Conservation (phyloP, 768 basidiomycete genomes). For the Tulasnella sp. region DNA sequence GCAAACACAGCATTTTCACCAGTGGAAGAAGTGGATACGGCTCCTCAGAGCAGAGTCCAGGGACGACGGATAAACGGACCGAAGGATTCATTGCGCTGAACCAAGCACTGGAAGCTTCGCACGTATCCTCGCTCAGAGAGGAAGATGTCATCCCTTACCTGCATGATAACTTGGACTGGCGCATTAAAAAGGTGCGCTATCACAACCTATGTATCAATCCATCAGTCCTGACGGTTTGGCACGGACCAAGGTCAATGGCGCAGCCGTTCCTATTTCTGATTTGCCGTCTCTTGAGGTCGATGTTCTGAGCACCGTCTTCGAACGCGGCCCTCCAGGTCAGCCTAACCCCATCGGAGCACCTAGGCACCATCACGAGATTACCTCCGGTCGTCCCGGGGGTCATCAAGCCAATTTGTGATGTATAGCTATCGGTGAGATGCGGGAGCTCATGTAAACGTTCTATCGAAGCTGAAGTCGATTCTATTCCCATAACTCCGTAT, state of each 20-base stretch:
- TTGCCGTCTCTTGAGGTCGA: conserved; percentile 1
- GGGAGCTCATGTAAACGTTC: too few species aligned
- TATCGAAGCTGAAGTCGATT: too few species aligned
- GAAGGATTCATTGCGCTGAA: conserved; percentile 4
- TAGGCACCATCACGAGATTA: conserved; percentile 5
- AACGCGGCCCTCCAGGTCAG: not conserved
- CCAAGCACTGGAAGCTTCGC: not conserved
- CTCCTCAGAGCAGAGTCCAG: too few species aligned
- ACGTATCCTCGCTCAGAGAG: not conserved
- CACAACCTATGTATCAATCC: too few species aligned
- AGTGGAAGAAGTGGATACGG: not conserved
- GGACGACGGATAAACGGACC: not conserved
- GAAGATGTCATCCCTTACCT: conserved; percentile 5
- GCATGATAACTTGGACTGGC: conserved; percentile 7
- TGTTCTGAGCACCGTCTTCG: not conserved
- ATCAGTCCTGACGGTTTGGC: not conserved
- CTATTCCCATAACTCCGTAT: too few species aligned
- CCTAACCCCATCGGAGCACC: not conserved
- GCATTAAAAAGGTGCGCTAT: not conserved
- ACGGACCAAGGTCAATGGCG: not conserved
- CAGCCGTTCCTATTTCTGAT: not conserved
- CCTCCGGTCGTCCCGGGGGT: conserved; percentile 6
- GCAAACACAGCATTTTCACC: not conserved
- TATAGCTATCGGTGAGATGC: too few species aligned
- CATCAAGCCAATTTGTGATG: too few species aligned